These are phyloP conservation scores for Fusarium humuli DNA, from an alignment of 2,329 filamentous ascomycete genomes.

Conservation along the genomic window DNA sequence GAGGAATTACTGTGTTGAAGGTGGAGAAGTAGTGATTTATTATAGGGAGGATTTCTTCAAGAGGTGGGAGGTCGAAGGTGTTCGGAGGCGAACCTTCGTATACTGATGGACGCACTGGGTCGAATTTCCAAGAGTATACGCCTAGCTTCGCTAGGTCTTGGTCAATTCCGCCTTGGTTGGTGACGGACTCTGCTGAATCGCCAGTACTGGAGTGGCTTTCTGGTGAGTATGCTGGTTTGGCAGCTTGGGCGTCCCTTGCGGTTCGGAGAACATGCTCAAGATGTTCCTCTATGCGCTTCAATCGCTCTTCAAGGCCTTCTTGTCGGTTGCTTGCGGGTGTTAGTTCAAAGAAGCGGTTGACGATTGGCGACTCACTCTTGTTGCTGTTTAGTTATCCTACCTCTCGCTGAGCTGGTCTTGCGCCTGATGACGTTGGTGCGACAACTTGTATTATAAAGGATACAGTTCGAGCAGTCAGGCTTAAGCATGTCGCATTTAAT, in stretches of 20 bases:
- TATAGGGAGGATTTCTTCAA: constrained; percentile 51
- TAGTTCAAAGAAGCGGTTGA: background rate
- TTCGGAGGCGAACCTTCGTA: constrained; percentile 35
- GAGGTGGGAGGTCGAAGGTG: constrained; percentile 47
- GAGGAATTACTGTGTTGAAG: constrained; percentile 53
- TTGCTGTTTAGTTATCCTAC: constrained; percentile 21
- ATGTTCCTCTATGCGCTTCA: constrained; percentile 50
- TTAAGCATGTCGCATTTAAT: constrained; percentile 60
- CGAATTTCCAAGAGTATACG: constrained; percentile 32
- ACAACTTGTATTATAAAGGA: constrained; percentile 57
- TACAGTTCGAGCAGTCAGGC: constrained; percentile 58
- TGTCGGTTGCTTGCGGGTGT: background rate
- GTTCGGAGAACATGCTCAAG: constrained; percentile 49
- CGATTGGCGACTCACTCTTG: constrained; percentile 22
- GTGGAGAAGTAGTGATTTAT: constrained; percentile 54
- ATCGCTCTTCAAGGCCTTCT: constrained; percentile 41
- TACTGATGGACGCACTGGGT: constrained; percentile 37
- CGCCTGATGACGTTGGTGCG: constrained; percentile 44
- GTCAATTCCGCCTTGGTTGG: background rate
- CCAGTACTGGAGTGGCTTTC: constrained; percentile 18
- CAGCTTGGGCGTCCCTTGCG: constrained; percentile 28
- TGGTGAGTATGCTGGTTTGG: constrained; percentile 4
- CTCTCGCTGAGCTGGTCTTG: constrained; percentile 40
- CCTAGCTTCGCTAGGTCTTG: background rate
- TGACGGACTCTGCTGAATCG: constrained; percentile 1